These are phyloP conservation scores for Mycena citricolor DNA, from an alignment of 1,284 basidiomycete species.

Conservation along the genomic window DNA sequence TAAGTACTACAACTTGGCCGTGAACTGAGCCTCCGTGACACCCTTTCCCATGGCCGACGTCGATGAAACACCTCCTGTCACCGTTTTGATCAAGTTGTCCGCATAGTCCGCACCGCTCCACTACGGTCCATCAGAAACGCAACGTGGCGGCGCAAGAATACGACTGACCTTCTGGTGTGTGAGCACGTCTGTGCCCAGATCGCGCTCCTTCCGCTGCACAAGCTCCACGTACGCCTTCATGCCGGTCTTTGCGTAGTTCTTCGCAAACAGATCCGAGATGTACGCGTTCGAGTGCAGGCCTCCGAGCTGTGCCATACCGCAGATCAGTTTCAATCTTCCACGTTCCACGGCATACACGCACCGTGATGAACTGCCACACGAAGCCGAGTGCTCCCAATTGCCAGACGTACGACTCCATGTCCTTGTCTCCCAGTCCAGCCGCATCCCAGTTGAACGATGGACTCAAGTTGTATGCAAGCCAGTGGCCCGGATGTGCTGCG, in stretches of 20 bases:
- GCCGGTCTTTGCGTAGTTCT: slow-evolving; percentile 84
- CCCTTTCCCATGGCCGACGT: slow-evolving; percentile 95
- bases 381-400: slow-evolving; percentile 90
- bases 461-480: slow-evolving; percentile 93
- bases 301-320: slow-evolving; percentile 61
- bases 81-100: slow-evolving; percentile 90
- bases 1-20: slow-evolving; percentile 47
- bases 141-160: slow-evolving; percentile 2
- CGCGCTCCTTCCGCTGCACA: slow-evolving; percentile 83
- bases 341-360: slow-evolving; percentile 38
- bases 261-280: slow-evolving; percentile 93
- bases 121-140: slow-evolving; percentile 37
- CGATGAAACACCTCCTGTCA: slow-evolving; percentile 93
- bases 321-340: not conserved
- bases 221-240: slow-evolving; percentile 92
- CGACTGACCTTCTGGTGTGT: slow-evolving; percentile 77
- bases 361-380: slow-evolving; percentile 98
- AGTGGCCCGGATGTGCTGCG: slow-evolving; percentile 78
- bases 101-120: slow-evolving; percentile 96
- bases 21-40: slow-evolving; percentile 90
- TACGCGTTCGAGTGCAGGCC: slow-evolving; percentile 97
- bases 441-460: slow-evolving; percentile 94
- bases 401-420: slow-evolving; percentile 94
- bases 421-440: slow-evolving; percentile 80
- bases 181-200: slow-evolving; percentile 89